Percentiles rank a stretch among this genome's conserved stretches.
These are phyloP conservation scores for Choiromyces venosus DNA, from an alignment of 495 filamentous ascomycete genomes.

Conservation along the genomic window DNA sequence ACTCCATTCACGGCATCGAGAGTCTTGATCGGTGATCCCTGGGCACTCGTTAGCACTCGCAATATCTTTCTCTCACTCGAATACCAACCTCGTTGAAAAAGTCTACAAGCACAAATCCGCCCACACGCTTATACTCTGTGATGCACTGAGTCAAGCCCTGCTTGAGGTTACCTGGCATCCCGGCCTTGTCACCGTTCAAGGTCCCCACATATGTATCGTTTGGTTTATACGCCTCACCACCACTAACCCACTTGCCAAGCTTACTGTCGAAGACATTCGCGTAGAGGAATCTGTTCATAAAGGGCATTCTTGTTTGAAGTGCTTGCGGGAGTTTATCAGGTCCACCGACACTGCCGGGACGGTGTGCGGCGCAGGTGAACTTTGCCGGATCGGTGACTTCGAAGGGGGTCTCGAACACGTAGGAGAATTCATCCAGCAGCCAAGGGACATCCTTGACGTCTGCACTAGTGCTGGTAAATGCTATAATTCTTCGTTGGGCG, in stretches of 20 bases:
- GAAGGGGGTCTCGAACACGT: slow-evolving; percentile 68
- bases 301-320: slow-evolving; percentile 48
- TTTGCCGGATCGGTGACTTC: slow-evolving; percentile 51
- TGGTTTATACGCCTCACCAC: slow-evolving; percentile 52
- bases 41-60: background rate
- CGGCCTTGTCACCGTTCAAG: slow-evolving; percentile 54
- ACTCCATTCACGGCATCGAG: slow-evolving; percentile 51
- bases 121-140: slow-evolving; percentile 51
- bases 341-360: slow-evolving; percentile 48
- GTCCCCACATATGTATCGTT: slow-evolving; percentile 50
- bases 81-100: slow-evolving; percentile 54
- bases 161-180: slow-evolving; percentile 54
- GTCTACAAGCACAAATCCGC: slow-evolving; percentile 61
- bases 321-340: slow-evolving; percentile 46
- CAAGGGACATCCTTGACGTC: slow-evolving; percentile 51
- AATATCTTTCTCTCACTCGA: too few relatives aligned
- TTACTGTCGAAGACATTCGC: slow-evolving; percentile 49
- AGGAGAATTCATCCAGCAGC: slow-evolving; percentile 63
- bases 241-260: slow-evolving; percentile 41
- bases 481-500: slow-evolving; percentile 56
- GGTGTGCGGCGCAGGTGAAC: slow-evolving; percentile 60
- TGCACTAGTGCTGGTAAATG: slow-evolving; percentile 57
- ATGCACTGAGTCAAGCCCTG: slow-evolving; percentile 53
- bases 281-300: slow-evolving; percentile 72
- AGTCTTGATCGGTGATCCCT: slow-evolving; percentile 44